phyloP scores from a whole-genome alignment of 1,139 yeast genomes.

The Arxiozyma telluris region DNA sequence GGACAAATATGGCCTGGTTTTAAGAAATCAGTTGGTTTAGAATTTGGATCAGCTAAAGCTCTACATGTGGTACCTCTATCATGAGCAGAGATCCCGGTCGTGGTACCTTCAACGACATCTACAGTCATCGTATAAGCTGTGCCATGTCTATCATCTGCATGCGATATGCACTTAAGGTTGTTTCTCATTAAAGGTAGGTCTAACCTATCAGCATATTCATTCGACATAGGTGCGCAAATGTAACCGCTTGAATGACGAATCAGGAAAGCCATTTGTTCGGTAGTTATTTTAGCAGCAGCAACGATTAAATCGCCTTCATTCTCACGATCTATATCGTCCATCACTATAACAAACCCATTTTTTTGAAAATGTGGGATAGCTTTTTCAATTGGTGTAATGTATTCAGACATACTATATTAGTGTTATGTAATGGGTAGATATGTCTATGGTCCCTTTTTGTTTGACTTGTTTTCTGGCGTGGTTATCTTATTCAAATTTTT shows the following conservation, averaged over 20 bases:
- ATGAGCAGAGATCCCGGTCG: slow-evolving; percentile 96
- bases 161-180: slow-evolving; percentile 22
- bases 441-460: background rate
- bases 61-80: slow-evolving; percentile 83
- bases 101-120: slow-evolving; percentile 75
- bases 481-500: too few species aligned
- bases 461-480: too few species aligned
- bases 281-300: slow-evolving; percentile 75
- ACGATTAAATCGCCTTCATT: slow-evolving; percentile 95
- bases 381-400: slow-evolving; percentile 53
- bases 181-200: slow-evolving; percentile 75
- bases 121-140: slow-evolving; percentile 95
- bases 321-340: slow-evolving; percentile 94
- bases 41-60: slow-evolving; percentile 52
- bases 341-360: slow-evolving; percentile 86
- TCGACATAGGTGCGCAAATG: slow-evolving; percentile 83
- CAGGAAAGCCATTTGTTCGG: slow-evolving; percentile 87
- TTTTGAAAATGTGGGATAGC: slow-evolving; percentile 74
- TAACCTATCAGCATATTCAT: slow-evolving; percentile 66
- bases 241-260: slow-evolving; percentile 87
- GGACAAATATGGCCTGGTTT: slow-evolving; percentile 95
- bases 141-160: slow-evolving; percentile 70
- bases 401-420: background rate
- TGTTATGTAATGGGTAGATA: background rate
- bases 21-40: slow-evolving; percentile 57